phyloP scores from a whole-genome alignment of 768 basidiomycete species.

The Tricholoma sp. region DNA sequence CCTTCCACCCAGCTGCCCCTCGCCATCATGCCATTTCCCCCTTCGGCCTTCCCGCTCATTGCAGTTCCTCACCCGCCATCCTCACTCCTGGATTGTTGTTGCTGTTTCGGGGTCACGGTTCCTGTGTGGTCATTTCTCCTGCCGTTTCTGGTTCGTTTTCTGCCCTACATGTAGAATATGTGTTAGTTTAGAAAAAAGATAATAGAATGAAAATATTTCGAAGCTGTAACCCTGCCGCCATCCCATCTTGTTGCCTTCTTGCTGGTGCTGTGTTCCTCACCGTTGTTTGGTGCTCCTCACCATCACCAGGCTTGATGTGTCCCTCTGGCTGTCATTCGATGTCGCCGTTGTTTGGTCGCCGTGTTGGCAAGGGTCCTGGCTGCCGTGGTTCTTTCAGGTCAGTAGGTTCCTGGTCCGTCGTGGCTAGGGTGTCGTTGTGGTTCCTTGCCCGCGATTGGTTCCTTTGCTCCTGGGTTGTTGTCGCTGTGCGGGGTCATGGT shows the following conservation, averaged over 20 bases:
- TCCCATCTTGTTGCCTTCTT: not conserved
- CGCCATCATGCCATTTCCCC: not conserved
- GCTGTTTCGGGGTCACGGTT: not conserved
- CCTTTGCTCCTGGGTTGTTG: not conserved
- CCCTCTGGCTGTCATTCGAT: not conserved
- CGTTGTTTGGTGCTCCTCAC: not conserved
- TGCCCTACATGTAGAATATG: not conserved
- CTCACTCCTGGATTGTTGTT: not conserved
- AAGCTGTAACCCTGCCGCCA: not conserved
- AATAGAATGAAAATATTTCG: not conserved
- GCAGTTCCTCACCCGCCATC: not conserved
- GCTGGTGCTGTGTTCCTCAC: not conserved
- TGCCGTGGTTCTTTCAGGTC: not conserved
- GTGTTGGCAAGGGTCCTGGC: no score
- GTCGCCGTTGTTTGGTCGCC: no score
- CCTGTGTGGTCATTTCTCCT: not conserved
- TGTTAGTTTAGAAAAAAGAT: not conserved
- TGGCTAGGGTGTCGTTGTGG: not conserved
- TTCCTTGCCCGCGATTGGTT: not conserved
- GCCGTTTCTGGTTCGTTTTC: not conserved
- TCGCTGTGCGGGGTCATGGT: no score
- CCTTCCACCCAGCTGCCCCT: not conserved
- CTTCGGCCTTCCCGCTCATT: not conserved
- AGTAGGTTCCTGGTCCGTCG: not conserved
- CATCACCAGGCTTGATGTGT: not conserved